Evolutionary conservation across 108 stramenopile genomes (phyloP).

Genomic region (Aurantiochytrium sp.): DNA sequence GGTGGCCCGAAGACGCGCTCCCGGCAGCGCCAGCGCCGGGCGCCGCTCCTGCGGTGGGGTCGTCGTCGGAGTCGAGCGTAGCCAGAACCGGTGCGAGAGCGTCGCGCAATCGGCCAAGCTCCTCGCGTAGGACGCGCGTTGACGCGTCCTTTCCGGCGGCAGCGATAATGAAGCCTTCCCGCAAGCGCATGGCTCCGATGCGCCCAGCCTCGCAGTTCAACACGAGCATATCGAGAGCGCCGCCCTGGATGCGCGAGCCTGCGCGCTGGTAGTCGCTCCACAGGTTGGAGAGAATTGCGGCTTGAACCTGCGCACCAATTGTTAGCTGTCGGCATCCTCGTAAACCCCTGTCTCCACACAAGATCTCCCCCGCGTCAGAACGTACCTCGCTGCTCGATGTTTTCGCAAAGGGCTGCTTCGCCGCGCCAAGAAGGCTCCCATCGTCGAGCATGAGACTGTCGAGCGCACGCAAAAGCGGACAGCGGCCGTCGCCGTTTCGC

Average conservation of each 20-base stretch:
- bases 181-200: background rate
- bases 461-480: background rate
- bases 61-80: background rate
- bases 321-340: too few species aligned
- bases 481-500: background rate
- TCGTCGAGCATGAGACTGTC: background rate
- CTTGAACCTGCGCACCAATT: background rate
- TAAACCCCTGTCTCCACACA: too few species aligned
- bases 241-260: background rate
- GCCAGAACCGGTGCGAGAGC: background rate
- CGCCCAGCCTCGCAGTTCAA: background rate
- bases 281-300: slow-evolving; percentile 16
- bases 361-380: too few species aligned
- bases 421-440: background rate
- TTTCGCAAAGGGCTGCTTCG: background rate
- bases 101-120: background rate
- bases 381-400: background rate
- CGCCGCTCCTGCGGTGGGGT: too few species aligned
- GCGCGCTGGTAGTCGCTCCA: background rate
- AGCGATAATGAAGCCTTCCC: background rate
- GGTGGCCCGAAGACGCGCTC: too few species aligned
- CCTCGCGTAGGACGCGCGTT: background rate
- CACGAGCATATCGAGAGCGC: background rate
- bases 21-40: too few species aligned
- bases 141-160: background rate